Base-by-base conservation (phyloP, 23 red algal species). In the Gracilaria gracilis region DNA sequence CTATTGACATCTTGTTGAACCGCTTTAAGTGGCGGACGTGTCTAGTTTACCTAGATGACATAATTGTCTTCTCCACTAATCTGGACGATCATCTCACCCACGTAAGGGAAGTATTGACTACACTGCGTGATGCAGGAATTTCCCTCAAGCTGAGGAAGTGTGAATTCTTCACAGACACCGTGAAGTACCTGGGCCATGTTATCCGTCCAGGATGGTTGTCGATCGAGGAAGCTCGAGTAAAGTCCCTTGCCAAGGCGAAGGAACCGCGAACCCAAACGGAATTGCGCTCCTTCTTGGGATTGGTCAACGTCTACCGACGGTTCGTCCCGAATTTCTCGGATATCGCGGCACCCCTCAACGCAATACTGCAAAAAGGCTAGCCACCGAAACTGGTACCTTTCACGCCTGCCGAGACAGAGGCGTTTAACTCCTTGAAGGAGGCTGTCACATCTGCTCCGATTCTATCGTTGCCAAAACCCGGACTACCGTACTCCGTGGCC, bases 251-350 rank as follows among this genome's bases (percentile, higher is more conserved):
- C 20, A 31, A 87, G 25, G 59, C 65, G 33, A 57, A 36, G 25
- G 31, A 75, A 29, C 83, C 83, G n/a, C 39, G 19, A 57, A 87
- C 83, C 25, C 65, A 77, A 51, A 89, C 85, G 31, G 27, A 53
- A 38, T 67, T 89, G 0, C 36, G 58, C 42, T 74, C 40, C 40
- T 87, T 87, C 32, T 34, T 72, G 20, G 61, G 59, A 23, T 31
- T 57, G 34, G 35, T 57, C 39, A 87, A 87, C 39, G 61, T 87
- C 34, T 87, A 87, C 44, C 61, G 83, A 42, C 59, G 62, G 49
- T 73, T 87, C 62, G 27, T 87, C 11, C 83, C 40, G 59, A 31
- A 61, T 20, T 87, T 32, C 58, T 27, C 31, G 25, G 46, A 73
- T 4, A 64, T 29, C 6, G 58, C 58, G 27, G 58, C 15, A 9